These are phyloP conservation scores for Saccharomyces eubayanus DNA, from an alignment of 805 yeast genomes.

Conservation along the genomic window DNA sequence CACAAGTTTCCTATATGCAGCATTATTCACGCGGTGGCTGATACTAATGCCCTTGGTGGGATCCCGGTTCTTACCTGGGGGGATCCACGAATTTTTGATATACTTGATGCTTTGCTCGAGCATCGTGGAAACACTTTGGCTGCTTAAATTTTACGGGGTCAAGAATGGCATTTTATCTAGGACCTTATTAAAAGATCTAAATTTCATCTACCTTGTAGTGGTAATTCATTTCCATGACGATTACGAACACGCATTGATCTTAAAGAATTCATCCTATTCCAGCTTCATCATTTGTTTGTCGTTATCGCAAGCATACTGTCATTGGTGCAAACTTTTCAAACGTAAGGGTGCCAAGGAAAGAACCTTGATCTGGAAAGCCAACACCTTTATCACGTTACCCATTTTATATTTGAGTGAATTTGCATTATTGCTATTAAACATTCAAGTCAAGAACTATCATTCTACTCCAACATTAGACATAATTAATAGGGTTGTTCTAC, in stretches of 20 bases:
- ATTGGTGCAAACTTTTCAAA: conserved; percentile 25
- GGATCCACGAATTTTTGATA: conserved; percentile 56
- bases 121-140: conserved; percentile 20
- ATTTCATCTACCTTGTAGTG: conserved; percentile 23
- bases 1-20: conserved; percentile 17
- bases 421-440: conserved; percentile 22
- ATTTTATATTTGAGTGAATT: conserved; percentile 26
- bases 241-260: conserved; percentile 26
- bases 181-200: conserved; percentile 20
- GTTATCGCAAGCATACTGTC: conserved; percentile 22
- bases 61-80: conserved; percentile 55
- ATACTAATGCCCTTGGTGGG: conserved; percentile 60
- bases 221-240: conserved; percentile 27
- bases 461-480: conserved; percentile 17
- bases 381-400: conserved; percentile 19
- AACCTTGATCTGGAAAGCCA: conserved; percentile 13
- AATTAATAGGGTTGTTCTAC: conserved; percentile 19
- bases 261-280: conserved; percentile 27
- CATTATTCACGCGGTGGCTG: conserved; percentile 37
- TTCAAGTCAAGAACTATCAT: conserved; percentile 22
- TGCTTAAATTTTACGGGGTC: conserved; percentile 18
- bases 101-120: conserved; percentile 18
- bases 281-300: conserved; percentile 22
- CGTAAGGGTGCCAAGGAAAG: conserved; percentile 1
- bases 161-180: conserved; percentile 10